Evolutionary conservation across 805 yeast genomes (phyloP), one percentile per base, ranked within the genome.

Genomic region (Debaryomyces maramus): DNA sequence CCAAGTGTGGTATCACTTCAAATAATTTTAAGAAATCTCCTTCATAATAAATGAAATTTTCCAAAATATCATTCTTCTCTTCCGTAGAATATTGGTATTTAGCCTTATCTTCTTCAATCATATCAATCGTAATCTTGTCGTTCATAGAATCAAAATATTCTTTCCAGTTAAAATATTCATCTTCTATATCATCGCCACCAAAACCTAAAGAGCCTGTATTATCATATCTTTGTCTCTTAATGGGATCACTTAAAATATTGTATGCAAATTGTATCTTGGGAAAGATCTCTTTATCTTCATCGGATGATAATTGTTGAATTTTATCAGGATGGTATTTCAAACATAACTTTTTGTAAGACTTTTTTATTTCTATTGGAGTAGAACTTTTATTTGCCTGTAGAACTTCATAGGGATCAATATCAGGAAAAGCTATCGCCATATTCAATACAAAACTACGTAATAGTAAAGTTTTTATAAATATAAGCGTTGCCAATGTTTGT

Each of bases 1-100:
- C 89, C 38, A 85, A 71, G 60, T 89, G 96, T 7, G 93, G 85
- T 3, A 89, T 82, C 23, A 72, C 70, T 56, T 88, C 95, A 54
- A 88, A 85, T 5, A 88, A 64, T 36, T 70, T 67, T 33, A 82
- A 66, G 51, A 88, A 77, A 51, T 86, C 87, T 4, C 96, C 96
- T 10, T 78, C 73, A 32, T 72, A 71, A 48, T 70, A 77, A 6
- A 68, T 59, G 64, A 83, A 83, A 35, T 74, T 70, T 33, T 77
- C 74, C 31, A 78, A 42, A n/a, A 89, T 72, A 53, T 89, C 96
- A 3, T 64, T 65, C 33, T 52, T 56, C 47, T 83, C 89, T 48
- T 81, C 86, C 4, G 51, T 52, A n/a, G 81, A 72, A 3, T 70
- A 75, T 50, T 83, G 88, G 53, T 88, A 88, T 35, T 67, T 73